Evolutionary conservation across 2,329 filamentous ascomycete species (phyloP).

Genomic region (Cyphellophora attinorum): DNA sequence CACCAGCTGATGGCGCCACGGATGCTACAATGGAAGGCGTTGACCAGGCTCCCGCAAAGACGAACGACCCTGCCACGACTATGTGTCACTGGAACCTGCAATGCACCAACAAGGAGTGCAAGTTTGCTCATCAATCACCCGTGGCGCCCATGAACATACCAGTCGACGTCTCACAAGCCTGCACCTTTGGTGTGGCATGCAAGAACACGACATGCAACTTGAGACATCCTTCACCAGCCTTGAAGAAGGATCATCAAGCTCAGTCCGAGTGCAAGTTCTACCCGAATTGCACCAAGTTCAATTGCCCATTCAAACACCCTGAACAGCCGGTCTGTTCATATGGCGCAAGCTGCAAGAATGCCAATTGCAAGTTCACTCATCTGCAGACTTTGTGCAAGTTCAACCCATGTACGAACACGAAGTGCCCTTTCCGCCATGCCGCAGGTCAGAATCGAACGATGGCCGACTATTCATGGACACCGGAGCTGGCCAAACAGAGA

Average conservation of each 20-base stretch:
- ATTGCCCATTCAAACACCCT: slow-evolving; percentile 84
- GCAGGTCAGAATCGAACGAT: slow-evolving; percentile 77
- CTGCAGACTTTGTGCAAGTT: slow-evolving; percentile 77
- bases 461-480: slow-evolving; percentile 84
- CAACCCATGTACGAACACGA: slow-evolving; percentile 82
- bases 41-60: slow-evolving; percentile 40
- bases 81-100: slow-evolving; percentile 83
- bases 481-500: slow-evolving; percentile 34
- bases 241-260: slow-evolving; percentile 65
- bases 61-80: slow-evolving; percentile 48
- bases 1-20: slow-evolving; percentile 13
- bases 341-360: slow-evolving; percentile 72
- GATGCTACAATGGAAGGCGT: slow-evolving; percentile 45
- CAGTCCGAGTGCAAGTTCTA: slow-evolving; percentile 86
- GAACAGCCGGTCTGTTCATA: slow-evolving; percentile 81
- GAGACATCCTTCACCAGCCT: slow-evolving; percentile 83
- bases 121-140: slow-evolving; percentile 89
- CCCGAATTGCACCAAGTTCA: slow-evolving; percentile 79
- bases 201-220: slow-evolving; percentile 91
- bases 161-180: slow-evolving; percentile 71
- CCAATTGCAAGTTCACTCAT: slow-evolving; percentile 85
- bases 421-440: slow-evolving; percentile 79
- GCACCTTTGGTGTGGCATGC: slow-evolving; percentile 80
- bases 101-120: slow-evolving; percentile 83
- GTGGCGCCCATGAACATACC: slow-evolving; percentile 68